phyloP scores from a whole-genome alignment of 2,329 filamentous ascomycete genomes.

The Alternaria triticimaculans region DNA sequence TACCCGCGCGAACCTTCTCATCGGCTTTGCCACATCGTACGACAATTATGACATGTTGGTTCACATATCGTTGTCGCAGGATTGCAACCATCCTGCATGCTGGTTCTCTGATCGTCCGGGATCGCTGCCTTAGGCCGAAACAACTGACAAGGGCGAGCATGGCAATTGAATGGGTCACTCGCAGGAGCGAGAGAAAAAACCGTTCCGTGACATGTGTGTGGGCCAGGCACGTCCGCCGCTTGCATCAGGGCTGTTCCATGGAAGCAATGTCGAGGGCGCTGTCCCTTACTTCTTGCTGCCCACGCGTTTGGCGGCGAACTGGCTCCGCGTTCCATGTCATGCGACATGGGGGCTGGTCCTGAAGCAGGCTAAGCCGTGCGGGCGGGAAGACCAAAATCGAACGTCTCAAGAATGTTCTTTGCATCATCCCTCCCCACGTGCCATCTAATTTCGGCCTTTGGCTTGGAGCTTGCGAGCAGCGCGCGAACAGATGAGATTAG shows the following conservation, averaged over 20 bases:
- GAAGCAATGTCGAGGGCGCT: conserved; percentile 6
- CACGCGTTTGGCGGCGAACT: conserved; percentile 9
- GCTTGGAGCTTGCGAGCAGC: not conserved
- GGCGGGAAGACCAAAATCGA: conserved; percentile 8
- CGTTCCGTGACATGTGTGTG: conserved; percentile 21
- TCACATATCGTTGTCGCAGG: not conserved
- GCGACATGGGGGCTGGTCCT: conserved; percentile 12
- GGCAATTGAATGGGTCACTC: not conserved
- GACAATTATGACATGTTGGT: not conserved
- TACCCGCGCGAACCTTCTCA: not conserved
- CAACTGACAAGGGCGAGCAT: conserved; percentile 5
- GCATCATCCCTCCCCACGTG: conserved; percentile 4
- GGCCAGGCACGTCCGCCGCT: conserved; percentile 12
- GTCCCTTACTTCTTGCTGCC: conserved; percentile 5
- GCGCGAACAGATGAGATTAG: conserved; percentile 7
- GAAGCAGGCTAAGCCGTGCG: conserved; percentile 19
- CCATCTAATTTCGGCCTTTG: conserved; percentile 19
- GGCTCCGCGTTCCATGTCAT: not conserved
- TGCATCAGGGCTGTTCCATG: conserved; percentile 21
- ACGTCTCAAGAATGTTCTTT: conserved; percentile 16
- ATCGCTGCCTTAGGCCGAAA: conserved; percentile 27
- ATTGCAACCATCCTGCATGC: not conserved
- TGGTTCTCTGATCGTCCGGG: conserved; percentile 27
- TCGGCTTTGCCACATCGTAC: not conserved
- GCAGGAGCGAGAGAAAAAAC: not conserved